Percentiles rank a stretch among this genome's conserved stretches.
Evolutionary conservation across 371 early-diverging fungal genomes (phyloP).

Genomic region (Rhizopus delemar): DNA sequence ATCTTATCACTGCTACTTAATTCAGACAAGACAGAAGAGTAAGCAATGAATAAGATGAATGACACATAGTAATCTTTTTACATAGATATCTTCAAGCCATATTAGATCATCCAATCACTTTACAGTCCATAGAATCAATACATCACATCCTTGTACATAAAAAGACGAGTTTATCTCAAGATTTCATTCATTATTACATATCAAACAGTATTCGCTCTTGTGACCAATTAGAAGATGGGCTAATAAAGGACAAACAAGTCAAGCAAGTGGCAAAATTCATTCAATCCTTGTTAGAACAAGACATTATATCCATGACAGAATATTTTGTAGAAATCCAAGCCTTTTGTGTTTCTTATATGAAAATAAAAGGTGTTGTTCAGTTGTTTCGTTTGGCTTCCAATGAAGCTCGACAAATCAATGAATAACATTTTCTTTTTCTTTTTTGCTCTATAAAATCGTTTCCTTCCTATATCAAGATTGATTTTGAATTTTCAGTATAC

Average conservation of each 20-base stretch:
- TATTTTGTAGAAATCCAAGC: conserved; percentile 69
- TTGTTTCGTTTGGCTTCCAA: conserved; percentile 37
- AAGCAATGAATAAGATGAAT: conserved; percentile 2
- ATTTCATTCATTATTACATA: conserved; percentile 65
- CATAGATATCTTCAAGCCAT: conserved; percentile 29
- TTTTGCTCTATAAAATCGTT: too few relatives aligned
- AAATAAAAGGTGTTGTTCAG: conserved; percentile 30
- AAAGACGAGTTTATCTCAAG: conserved; percentile 35
- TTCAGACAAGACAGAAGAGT: conserved; percentile 13
- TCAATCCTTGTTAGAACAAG: conserved; percentile 62
- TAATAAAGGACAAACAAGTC: conserved; percentile 38
- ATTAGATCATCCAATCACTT: conserved; percentile 27
- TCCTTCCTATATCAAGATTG: too few relatives aligned
- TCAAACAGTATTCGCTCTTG: conserved; percentile 69
- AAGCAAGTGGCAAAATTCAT: conserved; percentile 72
- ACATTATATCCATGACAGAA: conserved; percentile 56
- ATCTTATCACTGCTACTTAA: conserved; percentile 28
- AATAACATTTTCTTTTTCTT: too few relatives aligned
- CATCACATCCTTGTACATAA: conserved; percentile 54
- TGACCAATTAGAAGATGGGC: conserved; percentile 56
- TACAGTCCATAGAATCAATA: conserved; percentile 64
- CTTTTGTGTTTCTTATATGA: conserved; percentile 25
- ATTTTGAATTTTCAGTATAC: too few relatives aligned
- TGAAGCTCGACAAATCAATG: conserved; percentile 1
- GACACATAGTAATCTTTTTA: not conserved